A percentile compares a stretch with the other conserved stretches of the same genome.
phyloP scores from a whole-genome alignment of 2,329 filamentous ascomycete genomes.

The Cladosporium sp. region DNA sequence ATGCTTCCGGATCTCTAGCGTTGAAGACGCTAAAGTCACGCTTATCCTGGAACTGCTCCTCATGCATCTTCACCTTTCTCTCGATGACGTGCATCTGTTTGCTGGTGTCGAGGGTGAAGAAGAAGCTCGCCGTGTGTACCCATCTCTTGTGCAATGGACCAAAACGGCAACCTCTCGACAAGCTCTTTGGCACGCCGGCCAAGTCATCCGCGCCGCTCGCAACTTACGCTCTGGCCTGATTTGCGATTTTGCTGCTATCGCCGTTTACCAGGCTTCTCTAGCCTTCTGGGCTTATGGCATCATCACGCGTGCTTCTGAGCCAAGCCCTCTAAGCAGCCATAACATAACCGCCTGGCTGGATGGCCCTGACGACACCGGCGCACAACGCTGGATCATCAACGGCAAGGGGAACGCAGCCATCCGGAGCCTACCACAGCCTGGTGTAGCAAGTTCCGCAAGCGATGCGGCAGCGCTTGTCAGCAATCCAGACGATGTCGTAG shows the following conservation, averaged over 20 bases:
- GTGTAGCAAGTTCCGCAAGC: not conserved
- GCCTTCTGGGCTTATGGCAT: constrained; percentile 67
- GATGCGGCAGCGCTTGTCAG: constrained; percentile 38
- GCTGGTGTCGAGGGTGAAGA: constrained; percentile 64
- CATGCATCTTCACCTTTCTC: constrained; percentile 60
- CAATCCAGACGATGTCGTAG: constrained; percentile 56
- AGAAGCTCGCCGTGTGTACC: constrained; percentile 57
- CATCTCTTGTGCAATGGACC: constrained; percentile 56
- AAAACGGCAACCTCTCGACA: constrained; percentile 52
- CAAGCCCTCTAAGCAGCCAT: constrained; percentile 37
- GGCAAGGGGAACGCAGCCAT: constrained; percentile 31
- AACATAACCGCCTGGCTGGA: constrained; percentile 50
- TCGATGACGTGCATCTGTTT: constrained; percentile 63
- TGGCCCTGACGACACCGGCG: constrained; percentile 47
- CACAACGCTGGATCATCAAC: constrained; percentile 38
- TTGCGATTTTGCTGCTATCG: constrained; percentile 61
- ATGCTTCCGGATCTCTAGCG: constrained; percentile 43
- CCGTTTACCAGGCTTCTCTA: constrained; percentile 63
- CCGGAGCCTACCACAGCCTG: constrained; percentile 17
- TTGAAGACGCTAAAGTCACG: constrained; percentile 30
- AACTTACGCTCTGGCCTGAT: constrained; percentile 31
- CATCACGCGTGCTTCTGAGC: constrained; percentile 33
- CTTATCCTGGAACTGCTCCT: constrained; percentile 49
- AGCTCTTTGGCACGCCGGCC: constrained; percentile 64
- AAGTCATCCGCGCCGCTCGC: constrained; percentile 59